phyloP scores from a whole-genome alignment of 768 basidiomycete genomes.

The Amanita pallidorosea region DNA sequence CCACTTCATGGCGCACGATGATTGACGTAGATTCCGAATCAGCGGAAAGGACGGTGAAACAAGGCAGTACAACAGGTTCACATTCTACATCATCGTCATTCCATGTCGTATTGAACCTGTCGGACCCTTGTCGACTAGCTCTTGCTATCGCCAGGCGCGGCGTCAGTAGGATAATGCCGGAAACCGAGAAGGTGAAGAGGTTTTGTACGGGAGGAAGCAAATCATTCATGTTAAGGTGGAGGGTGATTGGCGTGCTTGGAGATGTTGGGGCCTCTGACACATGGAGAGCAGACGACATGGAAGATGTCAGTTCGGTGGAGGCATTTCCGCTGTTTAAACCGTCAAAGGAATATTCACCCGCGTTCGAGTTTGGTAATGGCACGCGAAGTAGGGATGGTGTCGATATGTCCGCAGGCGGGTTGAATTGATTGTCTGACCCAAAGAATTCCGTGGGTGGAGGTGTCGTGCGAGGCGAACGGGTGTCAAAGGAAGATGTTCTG shows the following conservation, averaged over 20 bases:
- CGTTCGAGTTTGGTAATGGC: conserved; percentile 53
- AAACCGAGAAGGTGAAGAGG: conserved; percentile 52
- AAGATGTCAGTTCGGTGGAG: conserved; percentile 27
- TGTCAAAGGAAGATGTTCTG: conserved; percentile 41
- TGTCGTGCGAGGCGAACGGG: conserved; percentile 17
- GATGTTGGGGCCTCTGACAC: conserved; percentile 19
- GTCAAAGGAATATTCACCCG: conserved; percentile 74
- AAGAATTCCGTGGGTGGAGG: conserved; percentile 10
- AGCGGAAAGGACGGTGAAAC: conserved; percentile 58
- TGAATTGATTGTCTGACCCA: conserved; percentile 4
- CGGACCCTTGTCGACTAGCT: conserved; percentile 13
- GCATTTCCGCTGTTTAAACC: conserved; percentile 27
- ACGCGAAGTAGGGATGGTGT: conserved; percentile 63
- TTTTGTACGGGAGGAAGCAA: conserved; percentile 55
- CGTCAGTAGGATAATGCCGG: conserved; percentile 53
- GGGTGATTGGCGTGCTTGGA: conserved; percentile 54
- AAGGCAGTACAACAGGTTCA: conserved; percentile 51
- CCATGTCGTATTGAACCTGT: conserved; percentile 12
- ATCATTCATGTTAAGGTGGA: conserved; percentile 77
- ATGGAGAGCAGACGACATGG: conserved; percentile 38
- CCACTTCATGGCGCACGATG: conserved; percentile 49
- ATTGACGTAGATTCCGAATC: conserved; percentile 51
- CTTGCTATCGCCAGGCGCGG: conserved; percentile 25
- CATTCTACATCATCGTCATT: conserved; percentile 19
- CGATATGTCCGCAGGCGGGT: conserved; percentile 30